Evolutionary conservation across 2,329 filamentous ascomycete genomes (phyloP).

Genomic region (Chalaropsis ovoidea): DNA sequence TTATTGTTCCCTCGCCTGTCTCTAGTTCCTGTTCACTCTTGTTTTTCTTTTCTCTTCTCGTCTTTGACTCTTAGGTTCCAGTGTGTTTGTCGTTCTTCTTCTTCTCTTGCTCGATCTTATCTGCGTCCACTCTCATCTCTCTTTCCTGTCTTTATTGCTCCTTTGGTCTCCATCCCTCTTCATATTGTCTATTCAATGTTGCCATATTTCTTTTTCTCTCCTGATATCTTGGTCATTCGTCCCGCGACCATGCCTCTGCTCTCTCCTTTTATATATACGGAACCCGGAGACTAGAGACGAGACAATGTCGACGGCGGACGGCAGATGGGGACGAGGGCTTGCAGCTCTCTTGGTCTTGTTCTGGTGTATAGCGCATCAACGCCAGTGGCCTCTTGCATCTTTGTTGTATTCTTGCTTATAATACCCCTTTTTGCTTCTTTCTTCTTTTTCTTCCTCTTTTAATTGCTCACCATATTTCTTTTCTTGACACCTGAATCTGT

Average conservation of each 20-base stretch:
- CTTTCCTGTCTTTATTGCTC: slow-evolving; percentile 15
- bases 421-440: slow-evolving; percentile 33
- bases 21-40: slow-evolving; percentile 15
- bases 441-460: slow-evolving; percentile 4
- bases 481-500: not conserved
- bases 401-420: slow-evolving; percentile 40
- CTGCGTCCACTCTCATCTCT: not conserved
- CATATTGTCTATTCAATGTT: slow-evolving; percentile 16
- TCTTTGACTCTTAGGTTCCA: slow-evolving; percentile 10
- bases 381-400: slow-evolving; percentile 24
- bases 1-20: slow-evolving; percentile 9
- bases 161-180: slow-evolving; percentile 11
- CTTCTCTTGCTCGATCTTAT: slow-evolving; percentile 14
- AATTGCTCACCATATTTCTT: not conserved
- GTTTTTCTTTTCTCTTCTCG: slow-evolving; percentile 7
- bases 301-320: not conserved
- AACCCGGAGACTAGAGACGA: not conserved
- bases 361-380: slow-evolving; percentile 21
- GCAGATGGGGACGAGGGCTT: not conserved
- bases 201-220: slow-evolving; percentile 5
- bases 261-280: not conserved
- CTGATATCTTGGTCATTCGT: not conserved
- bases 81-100: slow-evolving; percentile 11
- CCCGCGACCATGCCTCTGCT: not conserved
- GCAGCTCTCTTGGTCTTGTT: not conserved